Percentiles rank a stretch among this genome's conserved stretches.
Evolutionary conservation across 768 basidiomycete species (phyloP).

Genomic region (Pholiota molesta): DNA sequence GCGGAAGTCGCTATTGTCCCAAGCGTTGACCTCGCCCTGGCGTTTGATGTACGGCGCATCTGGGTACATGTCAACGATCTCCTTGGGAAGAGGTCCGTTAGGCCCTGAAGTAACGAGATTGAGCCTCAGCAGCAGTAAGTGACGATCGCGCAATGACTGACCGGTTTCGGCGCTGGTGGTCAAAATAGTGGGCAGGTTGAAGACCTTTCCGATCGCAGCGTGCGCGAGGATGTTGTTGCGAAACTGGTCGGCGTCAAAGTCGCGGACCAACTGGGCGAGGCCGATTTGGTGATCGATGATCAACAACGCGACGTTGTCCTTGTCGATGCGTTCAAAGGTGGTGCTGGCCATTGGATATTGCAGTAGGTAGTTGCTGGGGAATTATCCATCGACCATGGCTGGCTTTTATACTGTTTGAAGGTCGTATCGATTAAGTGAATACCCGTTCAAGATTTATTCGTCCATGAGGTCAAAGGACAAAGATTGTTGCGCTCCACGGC

Average conservation of each 20-base stretch:
- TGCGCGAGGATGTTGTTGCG: conserved; percentile 51
- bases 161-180: conserved; percentile 50
- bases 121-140: neutral
- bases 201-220: conserved; percentile 46
- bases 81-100: conserved; percentile 49
- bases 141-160: conserved; percentile 13
- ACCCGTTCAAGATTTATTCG: neutral
- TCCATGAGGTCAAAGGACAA: neutral
- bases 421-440: neutral
- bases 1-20: conserved; percentile 53
- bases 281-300: conserved; percentile 55
- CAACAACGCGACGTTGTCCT: conserved; percentile 43
- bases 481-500: neutral
- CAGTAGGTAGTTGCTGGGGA: neutral
- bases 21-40: conserved; percentile 52
- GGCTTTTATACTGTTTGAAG: neutral
- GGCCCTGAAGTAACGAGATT: conserved; percentile 34
- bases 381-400: neutral
- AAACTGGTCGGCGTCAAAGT: conserved; percentile 39
- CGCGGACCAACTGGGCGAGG: conserved; percentile 47
- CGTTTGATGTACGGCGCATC: conserved; percentile 48
- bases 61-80: conserved; percentile 48
- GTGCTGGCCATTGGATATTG: neutral
- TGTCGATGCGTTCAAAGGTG: conserved; percentile 37
- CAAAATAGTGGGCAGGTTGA: conserved; percentile 47